A percentile compares a stretch with the other conserved stretches of the same genome.
phyloP scores from a whole-genome alignment of 164 flowering plant genomes.

The Vitis cinerea region DNA sequence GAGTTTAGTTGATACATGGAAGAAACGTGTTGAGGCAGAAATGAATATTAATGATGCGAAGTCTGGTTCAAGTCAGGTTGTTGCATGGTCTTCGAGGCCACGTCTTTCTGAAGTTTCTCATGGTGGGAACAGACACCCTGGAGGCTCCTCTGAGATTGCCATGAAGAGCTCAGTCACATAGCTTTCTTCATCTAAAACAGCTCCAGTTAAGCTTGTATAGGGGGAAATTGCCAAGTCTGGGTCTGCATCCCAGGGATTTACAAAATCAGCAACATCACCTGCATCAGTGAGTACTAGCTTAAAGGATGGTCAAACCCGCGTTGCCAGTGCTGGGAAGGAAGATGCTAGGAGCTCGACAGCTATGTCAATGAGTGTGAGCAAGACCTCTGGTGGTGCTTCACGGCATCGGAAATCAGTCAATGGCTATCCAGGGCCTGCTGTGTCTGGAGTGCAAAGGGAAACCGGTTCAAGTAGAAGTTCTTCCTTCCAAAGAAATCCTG shows the following conservation, averaged over 20 bases:
- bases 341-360: conserved; percentile 74
- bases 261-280: conserved; percentile 41
- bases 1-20: conserved; percentile 95
- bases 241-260: conserved; percentile 43
- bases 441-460: conserved; percentile 60
- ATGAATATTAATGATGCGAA: conserved; percentile 81
- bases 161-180: conserved; percentile 52
- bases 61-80: conserved; percentile 59
- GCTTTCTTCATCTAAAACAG: conserved; percentile 49
- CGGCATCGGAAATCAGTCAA: conserved; percentile 61
- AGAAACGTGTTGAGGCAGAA: conserved; percentile 93
- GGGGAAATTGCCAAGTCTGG: conserved; percentile 49
- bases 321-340: conserved; percentile 43
- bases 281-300: conserved; percentile 26
- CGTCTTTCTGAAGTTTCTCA: conserved; percentile 54
- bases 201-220: conserved; percentile 37
- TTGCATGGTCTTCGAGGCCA: conserved; percentile 61
- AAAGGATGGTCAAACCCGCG: conserved; percentile 27
- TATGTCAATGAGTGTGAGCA: conserved; percentile 46
- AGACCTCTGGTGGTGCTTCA: conserved; percentile 42
- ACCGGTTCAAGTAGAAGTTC: conserved; percentile 37
- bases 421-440: conserved; percentile 43
- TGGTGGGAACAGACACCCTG: conserved; percentile 48
- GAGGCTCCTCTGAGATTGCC: conserved; percentile 52
- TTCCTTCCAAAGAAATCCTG: conserved; percentile 33